Percentiles rank a stretch among this genome's conserved stretches.
phyloP scores from a whole-genome alignment of 2,329 filamentous ascomycete genomes.

The Ophiobolus disseminans region DNA sequence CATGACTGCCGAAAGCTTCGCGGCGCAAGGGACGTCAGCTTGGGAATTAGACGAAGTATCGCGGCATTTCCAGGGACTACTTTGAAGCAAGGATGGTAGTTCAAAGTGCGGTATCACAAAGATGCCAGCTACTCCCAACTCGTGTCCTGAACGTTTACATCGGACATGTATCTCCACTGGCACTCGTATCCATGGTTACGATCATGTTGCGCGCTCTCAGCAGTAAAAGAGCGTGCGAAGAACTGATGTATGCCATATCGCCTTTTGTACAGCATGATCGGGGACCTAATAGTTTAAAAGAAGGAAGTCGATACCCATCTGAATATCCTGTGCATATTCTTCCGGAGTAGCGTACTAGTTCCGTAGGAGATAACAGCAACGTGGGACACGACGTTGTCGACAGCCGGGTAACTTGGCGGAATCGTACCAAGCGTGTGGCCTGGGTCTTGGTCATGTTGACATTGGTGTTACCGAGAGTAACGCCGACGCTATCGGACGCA shows the following conservation, averaged over 20 bases:
- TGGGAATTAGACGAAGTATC: conserved; percentile 13
- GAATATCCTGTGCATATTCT: background rate
- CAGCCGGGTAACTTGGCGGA: background rate
- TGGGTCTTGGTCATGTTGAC: background rate
- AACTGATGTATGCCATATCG: background rate
- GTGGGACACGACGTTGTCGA: background rate
- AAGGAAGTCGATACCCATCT: background rate
- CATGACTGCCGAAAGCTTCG: background rate
- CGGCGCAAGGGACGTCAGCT: conserved; percentile 2
- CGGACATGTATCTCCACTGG: too few species aligned
- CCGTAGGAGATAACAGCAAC: background rate
- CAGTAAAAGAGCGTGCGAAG: background rate
- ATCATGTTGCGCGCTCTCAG: background rate
- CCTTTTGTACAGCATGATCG: background rate
- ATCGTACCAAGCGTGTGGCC: background rate
- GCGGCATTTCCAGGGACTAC: conserved; percentile 14
- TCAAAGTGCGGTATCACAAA: background rate
- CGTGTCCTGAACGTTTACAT: too few species aligned
- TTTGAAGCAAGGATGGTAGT: conserved; percentile 6
- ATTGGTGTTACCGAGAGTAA: background rate
- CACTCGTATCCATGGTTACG: too few species aligned
- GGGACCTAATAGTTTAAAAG: background rate
- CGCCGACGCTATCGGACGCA: background rate
- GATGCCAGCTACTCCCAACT: background rate
- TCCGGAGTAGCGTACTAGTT: background rate